phyloP scores from a whole-genome alignment of 177 flowering plant genomes.

The Telopea speciosissima region DNA sequence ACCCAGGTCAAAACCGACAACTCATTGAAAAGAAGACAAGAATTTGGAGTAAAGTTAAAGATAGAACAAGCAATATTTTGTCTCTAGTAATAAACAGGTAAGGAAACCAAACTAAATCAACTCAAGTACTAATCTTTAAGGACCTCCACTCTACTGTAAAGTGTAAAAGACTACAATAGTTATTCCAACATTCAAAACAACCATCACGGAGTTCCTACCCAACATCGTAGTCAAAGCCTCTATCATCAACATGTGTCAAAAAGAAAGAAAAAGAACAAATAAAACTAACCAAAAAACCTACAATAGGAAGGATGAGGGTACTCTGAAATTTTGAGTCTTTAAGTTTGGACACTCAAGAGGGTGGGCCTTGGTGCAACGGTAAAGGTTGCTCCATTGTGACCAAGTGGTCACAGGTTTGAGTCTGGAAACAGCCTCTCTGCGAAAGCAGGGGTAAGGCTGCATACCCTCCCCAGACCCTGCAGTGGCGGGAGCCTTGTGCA shows the following conservation, averaged over 20 bases:
- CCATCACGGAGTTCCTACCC: background rate
- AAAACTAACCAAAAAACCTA: background rate
- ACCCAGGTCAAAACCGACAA: background rate
- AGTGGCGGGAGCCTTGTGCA: too few species aligned
- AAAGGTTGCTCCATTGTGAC: too few species aligned
- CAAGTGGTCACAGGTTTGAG: too few species aligned
- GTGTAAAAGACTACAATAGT: background rate
- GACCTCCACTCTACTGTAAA: background rate
- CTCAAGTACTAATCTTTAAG: background rate
- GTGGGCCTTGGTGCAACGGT: too few species aligned
- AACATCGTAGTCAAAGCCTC: background rate
- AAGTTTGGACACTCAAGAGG: background rate
- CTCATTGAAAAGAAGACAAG: background rate
- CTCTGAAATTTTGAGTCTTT: background rate
- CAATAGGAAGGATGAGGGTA: background rate
- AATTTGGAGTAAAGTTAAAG: background rate
- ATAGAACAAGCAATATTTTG: background rate
- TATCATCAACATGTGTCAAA: background rate
- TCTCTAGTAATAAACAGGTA: too few species aligned
- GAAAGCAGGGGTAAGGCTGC: too few species aligned
- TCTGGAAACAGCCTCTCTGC: too few species aligned
- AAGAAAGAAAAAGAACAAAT: background rate
- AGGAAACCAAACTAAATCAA: background rate
- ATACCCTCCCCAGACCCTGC: too few species aligned
- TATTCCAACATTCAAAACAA: background rate